Percentiles rank a stretch among this genome's conserved stretches.
phyloP scores from a whole-genome alignment of 371 early-diverging fungal genomes.

The Mortierella sp. region DNA sequence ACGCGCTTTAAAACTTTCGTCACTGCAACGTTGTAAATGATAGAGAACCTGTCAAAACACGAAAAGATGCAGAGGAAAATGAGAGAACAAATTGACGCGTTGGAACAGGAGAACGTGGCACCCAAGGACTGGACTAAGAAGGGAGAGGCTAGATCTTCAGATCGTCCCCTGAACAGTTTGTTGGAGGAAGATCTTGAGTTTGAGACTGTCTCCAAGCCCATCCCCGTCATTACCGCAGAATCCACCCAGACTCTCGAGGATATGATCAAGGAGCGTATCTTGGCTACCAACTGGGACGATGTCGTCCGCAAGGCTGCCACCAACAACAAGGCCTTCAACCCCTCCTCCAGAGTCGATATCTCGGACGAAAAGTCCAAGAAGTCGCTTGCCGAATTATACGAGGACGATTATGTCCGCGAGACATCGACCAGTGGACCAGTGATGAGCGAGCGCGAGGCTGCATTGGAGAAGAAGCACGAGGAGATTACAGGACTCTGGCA shows the following conservation, averaged over 20 bases:
- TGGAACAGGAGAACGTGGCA: conserved; percentile 90
- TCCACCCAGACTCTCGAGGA: conserved; percentile 91
- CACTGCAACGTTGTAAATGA: conserved; percentile 11
- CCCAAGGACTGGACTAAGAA: conserved; percentile 90
- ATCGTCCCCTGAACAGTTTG: conserved; percentile 94
- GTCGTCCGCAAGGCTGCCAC: conserved; percentile 90
- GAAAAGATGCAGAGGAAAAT: conserved; percentile 83
- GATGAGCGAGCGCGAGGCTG: conserved; percentile 81
- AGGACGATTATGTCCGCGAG: conserved; percentile 87
- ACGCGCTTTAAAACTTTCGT: neutral
- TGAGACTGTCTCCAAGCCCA: conserved; percentile 82
- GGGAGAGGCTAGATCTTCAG: conserved; percentile 84
- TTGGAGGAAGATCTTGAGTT: conserved; percentile 95
- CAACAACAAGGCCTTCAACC: conserved; percentile 79
- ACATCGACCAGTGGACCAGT: conserved; percentile 65
- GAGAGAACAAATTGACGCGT: conserved; percentile 77
- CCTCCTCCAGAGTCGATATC: conserved; percentile 84
- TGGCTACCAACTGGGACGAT: conserved; percentile 90
- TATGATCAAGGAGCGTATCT: conserved; percentile 92
- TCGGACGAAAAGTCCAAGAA: conserved; percentile 87
- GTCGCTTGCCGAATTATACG: conserved; percentile 93
- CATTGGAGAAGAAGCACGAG: conserved; percentile 81
- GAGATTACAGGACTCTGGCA: conserved; percentile 85
- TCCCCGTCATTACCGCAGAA: conserved; percentile 96
- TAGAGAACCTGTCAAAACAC: conserved; percentile 74